Evolutionary conservation across 2,329 filamentous ascomycete genomes (phyloP).

Genomic region (Thelonectria rubi): DNA sequence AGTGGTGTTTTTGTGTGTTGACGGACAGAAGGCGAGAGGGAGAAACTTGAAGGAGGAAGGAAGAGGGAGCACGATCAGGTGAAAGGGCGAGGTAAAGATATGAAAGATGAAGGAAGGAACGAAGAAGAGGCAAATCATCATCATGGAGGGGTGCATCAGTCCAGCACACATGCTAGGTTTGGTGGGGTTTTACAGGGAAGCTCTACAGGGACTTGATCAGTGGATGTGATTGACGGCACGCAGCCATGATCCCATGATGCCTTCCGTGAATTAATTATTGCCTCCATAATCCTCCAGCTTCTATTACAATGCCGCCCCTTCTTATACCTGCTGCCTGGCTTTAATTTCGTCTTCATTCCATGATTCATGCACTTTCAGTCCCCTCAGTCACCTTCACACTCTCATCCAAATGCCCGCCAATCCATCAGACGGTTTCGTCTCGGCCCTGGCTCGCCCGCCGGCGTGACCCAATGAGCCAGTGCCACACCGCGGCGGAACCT

Average conservation of each 20-base stretch:
- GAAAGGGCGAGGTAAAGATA: no score
- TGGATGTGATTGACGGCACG: no score
- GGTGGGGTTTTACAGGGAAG: constrained; percentile 21
- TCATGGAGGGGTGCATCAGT: no score
- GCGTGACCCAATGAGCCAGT: constrained; percentile 42
- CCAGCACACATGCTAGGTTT: background rate
- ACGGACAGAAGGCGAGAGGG: background rate
- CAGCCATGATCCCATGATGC: background rate
- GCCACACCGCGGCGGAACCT: constrained; percentile 38
- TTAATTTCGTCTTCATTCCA: constrained; percentile 10
- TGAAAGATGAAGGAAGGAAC: background rate
- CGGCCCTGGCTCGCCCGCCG: constrained; percentile 29
- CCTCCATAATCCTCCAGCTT: no score
- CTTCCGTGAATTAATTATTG: background rate
- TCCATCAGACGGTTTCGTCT: constrained; percentile 25
- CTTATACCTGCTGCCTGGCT: background rate
- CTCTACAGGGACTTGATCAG: background rate
- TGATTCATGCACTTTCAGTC: constrained; percentile 16
- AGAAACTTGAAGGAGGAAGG: no score
- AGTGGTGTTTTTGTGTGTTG: background rate
- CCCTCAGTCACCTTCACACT: constrained; percentile 12
- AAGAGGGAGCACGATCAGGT: no score
- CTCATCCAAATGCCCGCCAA: background rate
- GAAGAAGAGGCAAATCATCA: background rate
- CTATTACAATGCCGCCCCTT: no score